A percentile compares a stretch with the other conserved stretches of the same genome.
Evolutionary conservation across 176 grass and related monocot species (phyloP).

Genomic region (Metroxylon sagu): DNA sequence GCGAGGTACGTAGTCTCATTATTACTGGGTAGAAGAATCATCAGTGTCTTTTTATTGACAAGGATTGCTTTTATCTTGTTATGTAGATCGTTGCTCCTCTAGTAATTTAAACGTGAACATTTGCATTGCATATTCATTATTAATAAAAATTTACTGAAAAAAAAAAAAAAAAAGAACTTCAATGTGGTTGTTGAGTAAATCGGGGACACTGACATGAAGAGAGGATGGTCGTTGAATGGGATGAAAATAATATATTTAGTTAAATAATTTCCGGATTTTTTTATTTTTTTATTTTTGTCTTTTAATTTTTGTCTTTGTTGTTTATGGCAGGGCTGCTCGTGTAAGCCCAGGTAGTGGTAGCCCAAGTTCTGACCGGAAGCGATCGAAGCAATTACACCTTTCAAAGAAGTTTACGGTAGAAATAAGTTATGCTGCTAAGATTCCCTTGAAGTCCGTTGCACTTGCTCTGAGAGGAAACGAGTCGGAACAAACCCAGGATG

Average conservation of each 20-base stretch:
- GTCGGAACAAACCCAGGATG: conserved; percentile 54
- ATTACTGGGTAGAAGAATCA: conserved; percentile 45
- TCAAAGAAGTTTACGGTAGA: conserved; percentile 53
- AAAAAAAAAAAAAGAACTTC: too few relatives aligned
- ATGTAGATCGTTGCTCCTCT: too few relatives aligned
- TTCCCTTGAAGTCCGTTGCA: conserved; percentile 60
- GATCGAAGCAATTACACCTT: conserved; percentile 46
- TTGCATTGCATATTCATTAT: too few relatives aligned
- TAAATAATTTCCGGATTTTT: background rate
- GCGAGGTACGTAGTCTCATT: conserved; percentile 33
- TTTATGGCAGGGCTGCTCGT: background rate
- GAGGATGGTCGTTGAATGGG: too few relatives aligned
- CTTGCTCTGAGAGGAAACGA: conserved; percentile 51
- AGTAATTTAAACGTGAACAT: too few relatives aligned
- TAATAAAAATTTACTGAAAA: too few relatives aligned
- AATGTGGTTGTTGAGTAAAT: too few relatives aligned
- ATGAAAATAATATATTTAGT: too few relatives aligned
- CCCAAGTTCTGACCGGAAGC: conserved; percentile 46
- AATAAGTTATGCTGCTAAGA: conserved; percentile 58
- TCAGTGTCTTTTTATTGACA: conserved; percentile 1
- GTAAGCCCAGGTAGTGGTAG: conserved; percentile 43
- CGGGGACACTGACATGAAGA: too few relatives aligned
- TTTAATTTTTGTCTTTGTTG: background rate
- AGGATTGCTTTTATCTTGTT: too few relatives aligned
- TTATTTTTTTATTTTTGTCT: background rate